Percentiles rank a stretch among this genome's conserved stretches.
phyloP scores from a whole-genome alignment of 2,329 filamentous ascomycete genomes.

The Colletotrichum simmondsii region DNA sequence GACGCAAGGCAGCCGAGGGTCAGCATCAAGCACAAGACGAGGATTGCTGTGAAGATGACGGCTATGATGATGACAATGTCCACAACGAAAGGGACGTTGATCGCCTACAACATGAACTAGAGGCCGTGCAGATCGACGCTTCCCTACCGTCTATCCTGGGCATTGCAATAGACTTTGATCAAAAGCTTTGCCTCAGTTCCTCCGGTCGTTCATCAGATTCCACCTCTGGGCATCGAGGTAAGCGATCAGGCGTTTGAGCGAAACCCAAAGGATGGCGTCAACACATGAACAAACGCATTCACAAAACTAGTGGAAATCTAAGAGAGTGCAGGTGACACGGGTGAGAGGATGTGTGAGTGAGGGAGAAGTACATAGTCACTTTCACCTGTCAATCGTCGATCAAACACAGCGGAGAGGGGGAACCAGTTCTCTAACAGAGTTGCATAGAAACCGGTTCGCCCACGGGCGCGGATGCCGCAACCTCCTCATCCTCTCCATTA shows the following conservation, averaged over 20 bases:
- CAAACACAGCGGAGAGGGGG: constrained; percentile 7
- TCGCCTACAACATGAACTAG: constrained; percentile 9
- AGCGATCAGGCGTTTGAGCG: not conserved
- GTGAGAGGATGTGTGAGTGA: too few species aligned
- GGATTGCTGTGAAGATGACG: not conserved
- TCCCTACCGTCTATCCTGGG: constrained; percentile 18
- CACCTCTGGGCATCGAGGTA: constrained; percentile 13
- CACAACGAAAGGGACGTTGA: constrained; percentile 11
- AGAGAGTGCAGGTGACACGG: not conserved
- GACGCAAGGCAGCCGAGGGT: not conserved
- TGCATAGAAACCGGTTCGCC: constrained; percentile 8
- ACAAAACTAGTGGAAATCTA: not conserved
- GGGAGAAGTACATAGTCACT: not conserved
- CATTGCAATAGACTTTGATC: constrained; percentile 25
- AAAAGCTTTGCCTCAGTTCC: constrained; percentile 12
- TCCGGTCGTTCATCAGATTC: constrained; percentile 11
- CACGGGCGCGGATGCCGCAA: not conserved
- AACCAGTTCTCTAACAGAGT: constrained; percentile 5
- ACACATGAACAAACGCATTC: not conserved
- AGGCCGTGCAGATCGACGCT: constrained; percentile 28
- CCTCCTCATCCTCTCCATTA: not conserved
- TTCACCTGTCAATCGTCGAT: constrained; percentile 11
- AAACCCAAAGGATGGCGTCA: not conserved
- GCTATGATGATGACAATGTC: not conserved
- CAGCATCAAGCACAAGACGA: not conserved